These are phyloP conservation scores for Monilinia fructigena DNA, from an alignment of 2,329 filamentous ascomycete genomes.

Conservation along the genomic window DNA sequence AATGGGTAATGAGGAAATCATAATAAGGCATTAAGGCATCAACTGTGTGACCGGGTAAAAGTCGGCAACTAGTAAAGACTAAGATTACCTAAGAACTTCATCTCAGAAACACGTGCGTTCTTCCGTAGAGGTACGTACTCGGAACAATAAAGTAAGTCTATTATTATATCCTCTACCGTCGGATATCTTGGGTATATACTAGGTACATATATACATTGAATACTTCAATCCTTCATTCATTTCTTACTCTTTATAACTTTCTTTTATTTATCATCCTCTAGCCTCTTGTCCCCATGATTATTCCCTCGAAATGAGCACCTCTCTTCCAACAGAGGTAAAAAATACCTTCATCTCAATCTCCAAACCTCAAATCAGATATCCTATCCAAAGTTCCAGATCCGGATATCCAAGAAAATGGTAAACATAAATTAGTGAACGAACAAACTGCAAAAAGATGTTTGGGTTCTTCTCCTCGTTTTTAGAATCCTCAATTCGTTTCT, in stretches of 20 bases:
- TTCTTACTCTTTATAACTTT: no score
- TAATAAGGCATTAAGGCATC: neutral
- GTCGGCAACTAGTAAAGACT: neutral
- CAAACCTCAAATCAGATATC: neutral
- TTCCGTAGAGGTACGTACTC: neutral
- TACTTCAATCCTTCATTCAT: neutral
- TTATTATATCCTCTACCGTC: no score
- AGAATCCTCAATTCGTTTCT: conserved; percentile 78
- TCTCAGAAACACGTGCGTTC: conserved; percentile 2
- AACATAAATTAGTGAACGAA: conserved; percentile 35
- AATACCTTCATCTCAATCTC: neutral
- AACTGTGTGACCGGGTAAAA: neutral
- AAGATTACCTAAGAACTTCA: neutral
- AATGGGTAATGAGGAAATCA: neutral
- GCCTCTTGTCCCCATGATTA: neutral
- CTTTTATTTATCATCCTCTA: neutral
- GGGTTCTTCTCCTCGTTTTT: conserved; percentile 55
- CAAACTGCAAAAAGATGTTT: conserved; percentile 37
- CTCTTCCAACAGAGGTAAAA: conserved; percentile 3
- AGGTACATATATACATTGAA: neutral
- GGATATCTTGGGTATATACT: no score
- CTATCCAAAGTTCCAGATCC: neutral
- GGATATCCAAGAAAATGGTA: conserved; percentile 28
- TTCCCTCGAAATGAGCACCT: neutral
- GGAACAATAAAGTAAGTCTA: no score